Evolutionary conservation across 192 early-diverging fungal genomes (phyloP).

Genomic region (Entomortierella beljakovae): DNA sequence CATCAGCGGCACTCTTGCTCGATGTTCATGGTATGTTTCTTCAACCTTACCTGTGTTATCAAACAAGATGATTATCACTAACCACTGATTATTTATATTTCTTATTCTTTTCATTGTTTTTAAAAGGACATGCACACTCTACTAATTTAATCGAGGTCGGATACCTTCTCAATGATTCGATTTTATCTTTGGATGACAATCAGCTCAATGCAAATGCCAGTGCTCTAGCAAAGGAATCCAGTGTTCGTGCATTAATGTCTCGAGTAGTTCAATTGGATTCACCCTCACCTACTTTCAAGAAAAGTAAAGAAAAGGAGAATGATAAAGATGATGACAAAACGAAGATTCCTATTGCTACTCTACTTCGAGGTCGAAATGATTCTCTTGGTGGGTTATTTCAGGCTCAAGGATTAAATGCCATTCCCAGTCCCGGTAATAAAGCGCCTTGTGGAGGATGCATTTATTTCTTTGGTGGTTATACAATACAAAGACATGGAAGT

Average conservation of each 20-base stretch:
- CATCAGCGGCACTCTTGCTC: no score
- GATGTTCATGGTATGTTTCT: conserved; percentile 44
- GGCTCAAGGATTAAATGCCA: conserved; percentile 10
- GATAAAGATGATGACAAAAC: not conserved
- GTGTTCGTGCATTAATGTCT: conserved; percentile 23
- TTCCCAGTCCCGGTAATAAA: conserved; percentile 17
- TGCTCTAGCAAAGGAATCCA: conserved; percentile 8
- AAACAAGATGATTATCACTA: no score
- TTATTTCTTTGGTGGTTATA: conserved; percentile 40
- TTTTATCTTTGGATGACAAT: conserved; percentile 14
- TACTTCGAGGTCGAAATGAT: conserved; percentile 20
- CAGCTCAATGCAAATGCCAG: conserved; percentile 1
- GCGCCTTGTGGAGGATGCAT: conserved; percentile 19
- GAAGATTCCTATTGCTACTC: not conserved
- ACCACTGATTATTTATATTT: no score
- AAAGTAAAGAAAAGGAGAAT: not conserved
- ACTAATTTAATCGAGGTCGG: conserved; percentile 48
- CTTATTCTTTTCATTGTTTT: no score
- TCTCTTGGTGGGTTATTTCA: conserved; percentile 46
- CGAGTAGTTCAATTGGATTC: not conserved
- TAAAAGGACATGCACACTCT: conserved; percentile 31
- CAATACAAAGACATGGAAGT: conserved; percentile 25
- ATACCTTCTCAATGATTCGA: conserved; percentile 24
- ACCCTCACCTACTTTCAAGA: not conserved
- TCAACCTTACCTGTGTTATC: no score